phyloP scores from a whole-genome alignment of 2,329 filamentous ascomycete species.

The Lanzia echinophila region DNA sequence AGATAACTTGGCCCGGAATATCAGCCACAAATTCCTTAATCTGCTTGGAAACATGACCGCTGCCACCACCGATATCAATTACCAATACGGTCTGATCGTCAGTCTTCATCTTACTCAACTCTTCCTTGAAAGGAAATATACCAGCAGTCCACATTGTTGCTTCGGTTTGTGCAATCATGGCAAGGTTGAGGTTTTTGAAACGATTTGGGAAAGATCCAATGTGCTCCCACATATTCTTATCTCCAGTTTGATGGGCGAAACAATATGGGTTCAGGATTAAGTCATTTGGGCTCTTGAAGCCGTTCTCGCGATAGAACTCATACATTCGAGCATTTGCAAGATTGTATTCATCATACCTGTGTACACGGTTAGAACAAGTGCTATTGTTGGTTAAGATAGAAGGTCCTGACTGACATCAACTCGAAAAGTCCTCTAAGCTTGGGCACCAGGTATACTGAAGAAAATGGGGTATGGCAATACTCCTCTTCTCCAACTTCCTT shows the following conservation, averaged over 20 bases:
- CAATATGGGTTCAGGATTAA: conserved; percentile 24
- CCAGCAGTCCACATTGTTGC: conserved; percentile 9
- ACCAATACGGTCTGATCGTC: conserved; percentile 26
- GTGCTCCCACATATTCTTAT: conserved; percentile 24
- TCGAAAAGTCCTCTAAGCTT: conserved; percentile 17
- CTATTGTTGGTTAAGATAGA: neutral
- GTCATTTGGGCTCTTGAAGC: conserved; percentile 19
- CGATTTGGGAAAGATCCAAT: conserved; percentile 22
- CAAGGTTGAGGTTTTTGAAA: conserved; percentile 26
- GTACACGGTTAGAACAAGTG: neutral
- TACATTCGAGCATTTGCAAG: conserved; percentile 15
- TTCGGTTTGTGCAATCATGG: conserved; percentile 20
- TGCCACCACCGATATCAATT: conserved; percentile 37
- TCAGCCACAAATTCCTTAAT: conserved; percentile 30
- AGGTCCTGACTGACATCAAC: neutral
- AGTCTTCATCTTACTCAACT: conserved; percentile 15
- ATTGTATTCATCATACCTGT: conserved; percentile 22
- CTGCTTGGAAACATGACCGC: conserved; percentile 34
- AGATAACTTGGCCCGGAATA: conserved; percentile 31
- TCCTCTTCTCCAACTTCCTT: conserved; percentile 16
- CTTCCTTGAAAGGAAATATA: conserved; percentile 23
- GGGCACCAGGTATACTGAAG: conserved; percentile 17
- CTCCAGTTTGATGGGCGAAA: conserved; percentile 22
- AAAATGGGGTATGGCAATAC: conserved; percentile 23
- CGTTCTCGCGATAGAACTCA: conserved; percentile 21